Evolutionary conservation across 768 basidiomycete genomes (phyloP).

Genomic region (Sutorius australiensis): DNA sequence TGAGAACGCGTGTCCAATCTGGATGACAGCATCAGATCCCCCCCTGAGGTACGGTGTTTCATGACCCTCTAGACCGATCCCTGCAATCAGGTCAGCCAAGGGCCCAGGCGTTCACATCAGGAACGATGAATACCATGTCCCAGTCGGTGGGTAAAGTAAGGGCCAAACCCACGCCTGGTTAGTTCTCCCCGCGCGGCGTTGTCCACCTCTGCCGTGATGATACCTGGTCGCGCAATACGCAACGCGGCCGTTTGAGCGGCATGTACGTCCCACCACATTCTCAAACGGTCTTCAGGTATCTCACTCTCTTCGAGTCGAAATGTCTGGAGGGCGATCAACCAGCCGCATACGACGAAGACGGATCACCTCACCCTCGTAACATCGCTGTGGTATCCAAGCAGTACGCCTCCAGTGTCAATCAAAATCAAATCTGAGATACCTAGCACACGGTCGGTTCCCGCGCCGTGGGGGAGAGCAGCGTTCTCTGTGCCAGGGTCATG

Average conservation of each 20-base stretch:
- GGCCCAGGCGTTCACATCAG: slow-evolving; percentile 8
- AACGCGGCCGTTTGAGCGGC: slow-evolving; percentile 60
- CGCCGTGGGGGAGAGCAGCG: slow-evolving; percentile 82
- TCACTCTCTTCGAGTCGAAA: slow-evolving; percentile 57
- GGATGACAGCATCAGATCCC: slow-evolving; percentile 55
- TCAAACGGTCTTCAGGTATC: slow-evolving; percentile 49
- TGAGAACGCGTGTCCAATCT: slow-evolving; percentile 71
- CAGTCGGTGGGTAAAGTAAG: slow-evolving; percentile 76
- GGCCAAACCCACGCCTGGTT: slow-evolving; percentile 38
- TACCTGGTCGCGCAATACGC: slow-evolving; percentile 43
- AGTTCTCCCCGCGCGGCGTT: slow-evolving; percentile 55
- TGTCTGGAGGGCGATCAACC: slow-evolving; percentile 39
- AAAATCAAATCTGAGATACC: slow-evolving; percentile 59
- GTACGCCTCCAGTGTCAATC: slow-evolving; percentile 67
- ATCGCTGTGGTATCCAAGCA: slow-evolving; percentile 76
- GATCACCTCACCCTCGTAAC: slow-evolving; percentile 60
- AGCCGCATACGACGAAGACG: neutral
- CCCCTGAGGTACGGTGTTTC: slow-evolving; percentile 78
- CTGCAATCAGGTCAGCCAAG: slow-evolving; percentile 29
- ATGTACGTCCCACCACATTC: slow-evolving; percentile 64
- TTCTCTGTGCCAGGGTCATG: slow-evolving; percentile 49
- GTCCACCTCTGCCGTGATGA: slow-evolving; percentile 55
- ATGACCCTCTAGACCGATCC: slow-evolving; percentile 82
- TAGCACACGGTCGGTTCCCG: slow-evolving; percentile 64
- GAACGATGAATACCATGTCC: slow-evolving; percentile 59